Percentiles rank a stretch among this genome's conserved stretches.
These are phyloP conservation scores for Nothophaeocryptopus gaeumannii DNA, from an alignment of 2,329 filamentous ascomycete genomes.

Conservation along the genomic window DNA sequence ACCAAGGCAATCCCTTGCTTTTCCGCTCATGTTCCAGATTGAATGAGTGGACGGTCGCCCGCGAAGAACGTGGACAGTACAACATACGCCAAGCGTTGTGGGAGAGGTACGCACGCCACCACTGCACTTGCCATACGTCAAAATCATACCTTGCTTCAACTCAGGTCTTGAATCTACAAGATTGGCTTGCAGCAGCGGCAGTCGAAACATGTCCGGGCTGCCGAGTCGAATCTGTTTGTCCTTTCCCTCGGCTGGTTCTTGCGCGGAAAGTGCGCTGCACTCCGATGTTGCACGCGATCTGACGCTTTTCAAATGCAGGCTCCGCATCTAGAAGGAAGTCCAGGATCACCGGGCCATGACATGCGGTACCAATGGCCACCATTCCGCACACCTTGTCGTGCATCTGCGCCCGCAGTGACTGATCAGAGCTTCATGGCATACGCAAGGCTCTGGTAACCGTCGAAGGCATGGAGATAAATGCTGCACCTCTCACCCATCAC, in stretches of 20 bases:
- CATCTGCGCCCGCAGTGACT: constrained; percentile 12
- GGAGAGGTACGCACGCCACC: constrained; percentile 6
- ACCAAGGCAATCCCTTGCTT: constrained; percentile 5
- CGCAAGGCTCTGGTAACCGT: constrained; percentile 12
- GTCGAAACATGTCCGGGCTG: too few species aligned
- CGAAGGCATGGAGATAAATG: constrained; percentile 14
- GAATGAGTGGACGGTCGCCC: neutral
- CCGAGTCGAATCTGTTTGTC: too few species aligned
- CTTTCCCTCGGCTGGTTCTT: too few species aligned
- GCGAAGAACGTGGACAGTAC: neutral
- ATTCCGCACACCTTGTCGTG: constrained; percentile 17
- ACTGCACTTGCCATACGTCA: constrained; percentile 5
- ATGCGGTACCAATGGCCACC: constrained; percentile 13
- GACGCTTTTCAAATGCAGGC: neutral
- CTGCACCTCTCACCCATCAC: constrained; percentile 4
- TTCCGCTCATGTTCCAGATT: constrained; percentile 8
- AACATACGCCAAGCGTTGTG: neutral
- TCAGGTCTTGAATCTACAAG: too few species aligned
- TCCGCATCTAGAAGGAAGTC: constrained; percentile 3
- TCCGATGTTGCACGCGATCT: constrained; percentile 1
- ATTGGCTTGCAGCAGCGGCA: too few species aligned
- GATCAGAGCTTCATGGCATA: constrained; percentile 13
- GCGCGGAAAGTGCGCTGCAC: neutral
- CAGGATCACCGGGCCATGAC: constrained; percentile 15
- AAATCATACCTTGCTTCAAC: neutral